Evolutionary conservation across 371 early-diverging fungal species (phyloP).

Genomic region (Amoeboaphelidium protococcarum): DNA sequence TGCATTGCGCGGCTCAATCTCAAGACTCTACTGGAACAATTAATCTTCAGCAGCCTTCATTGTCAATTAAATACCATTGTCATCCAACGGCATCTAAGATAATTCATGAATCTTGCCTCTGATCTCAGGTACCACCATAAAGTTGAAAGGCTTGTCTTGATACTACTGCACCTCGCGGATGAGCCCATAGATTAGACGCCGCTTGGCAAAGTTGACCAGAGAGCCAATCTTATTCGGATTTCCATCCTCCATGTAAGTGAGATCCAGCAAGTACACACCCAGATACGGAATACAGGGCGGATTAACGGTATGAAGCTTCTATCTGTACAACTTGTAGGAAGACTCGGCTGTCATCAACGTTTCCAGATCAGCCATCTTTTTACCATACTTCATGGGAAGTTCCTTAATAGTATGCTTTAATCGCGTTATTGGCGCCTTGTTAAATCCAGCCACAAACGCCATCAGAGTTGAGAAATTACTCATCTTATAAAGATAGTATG

Average conservation of each 20-base stretch:
- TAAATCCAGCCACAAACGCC: constrained; percentile 1
- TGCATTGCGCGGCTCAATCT: no score
- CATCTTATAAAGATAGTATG: not conserved
- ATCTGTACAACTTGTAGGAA: not conserved
- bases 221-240: constrained; percentile 10
- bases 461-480: not conserved
- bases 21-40: no score
- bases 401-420: constrained; percentile 1
- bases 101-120: no score
- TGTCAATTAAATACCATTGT: no score
- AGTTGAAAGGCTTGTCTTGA: constrained; percentile 6
- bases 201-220: constrained; percentile 12
- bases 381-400: not conserved
- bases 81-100: no score
- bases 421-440: not conserved
- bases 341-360: not conserved
- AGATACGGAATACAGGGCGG: constrained; percentile 2
- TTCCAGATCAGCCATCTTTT: not conserved
- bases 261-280: constrained; percentile 1
- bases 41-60: no score
- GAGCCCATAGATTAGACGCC: constrained; percentile 8
- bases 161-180: constrained; percentile 8
- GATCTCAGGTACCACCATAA: no score
- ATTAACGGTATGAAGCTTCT: not conserved
- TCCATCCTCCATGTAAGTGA: constrained; percentile 15